Percentiles rank a stretch among this genome's conserved stretches.
Conservation (phyloP, 2,329 filamentous ascomycete genomes). For the Trichoderma sp. region DNA sequence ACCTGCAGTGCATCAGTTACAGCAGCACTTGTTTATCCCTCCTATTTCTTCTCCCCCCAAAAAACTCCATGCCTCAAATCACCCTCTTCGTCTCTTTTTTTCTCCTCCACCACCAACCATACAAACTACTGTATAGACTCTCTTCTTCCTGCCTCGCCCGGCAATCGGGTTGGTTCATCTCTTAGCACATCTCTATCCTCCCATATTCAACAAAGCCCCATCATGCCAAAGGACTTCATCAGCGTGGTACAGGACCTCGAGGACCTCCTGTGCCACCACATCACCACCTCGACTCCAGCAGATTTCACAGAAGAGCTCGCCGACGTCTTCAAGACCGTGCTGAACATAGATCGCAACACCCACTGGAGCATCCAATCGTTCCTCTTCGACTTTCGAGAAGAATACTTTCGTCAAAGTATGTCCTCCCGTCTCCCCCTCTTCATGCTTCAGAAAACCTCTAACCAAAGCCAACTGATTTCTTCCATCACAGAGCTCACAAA, state of each 20-base stretch:
- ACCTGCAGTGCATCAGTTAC: background rate
- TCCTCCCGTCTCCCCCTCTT: background rate
- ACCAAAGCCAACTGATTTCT: background rate
- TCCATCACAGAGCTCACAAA: background rate
- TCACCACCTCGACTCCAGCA: background rate
- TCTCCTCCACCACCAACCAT: background rate
- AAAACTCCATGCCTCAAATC: slow-evolving; percentile 1
- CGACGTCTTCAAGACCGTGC: background rate
- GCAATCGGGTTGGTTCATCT: background rate
- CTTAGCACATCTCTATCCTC: background rate
- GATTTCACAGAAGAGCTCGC: background rate
- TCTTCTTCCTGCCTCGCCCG: background rate
- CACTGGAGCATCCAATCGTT: slow-evolving; percentile 19
- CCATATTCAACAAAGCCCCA: background rate
- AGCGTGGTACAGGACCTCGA: slow-evolving; percentile 13
- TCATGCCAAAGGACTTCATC: slow-evolving; percentile 5
- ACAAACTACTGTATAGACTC: background rate
- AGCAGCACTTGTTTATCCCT: background rate
- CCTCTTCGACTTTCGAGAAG: slow-evolving; percentile 7
- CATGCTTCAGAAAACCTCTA: background rate
- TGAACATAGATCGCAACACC: background rate
- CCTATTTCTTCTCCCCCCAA: background rate
- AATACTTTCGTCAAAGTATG: slow-evolving; percentile 4
- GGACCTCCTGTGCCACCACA: slow-evolving; percentile 15
- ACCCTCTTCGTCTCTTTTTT: background rate